A percentile compares a stretch with the other conserved stretches of the same genome.
Conservation (phyloP, 1,284 basidiomycete species). For the Ceratobasidium sp. region DNA sequence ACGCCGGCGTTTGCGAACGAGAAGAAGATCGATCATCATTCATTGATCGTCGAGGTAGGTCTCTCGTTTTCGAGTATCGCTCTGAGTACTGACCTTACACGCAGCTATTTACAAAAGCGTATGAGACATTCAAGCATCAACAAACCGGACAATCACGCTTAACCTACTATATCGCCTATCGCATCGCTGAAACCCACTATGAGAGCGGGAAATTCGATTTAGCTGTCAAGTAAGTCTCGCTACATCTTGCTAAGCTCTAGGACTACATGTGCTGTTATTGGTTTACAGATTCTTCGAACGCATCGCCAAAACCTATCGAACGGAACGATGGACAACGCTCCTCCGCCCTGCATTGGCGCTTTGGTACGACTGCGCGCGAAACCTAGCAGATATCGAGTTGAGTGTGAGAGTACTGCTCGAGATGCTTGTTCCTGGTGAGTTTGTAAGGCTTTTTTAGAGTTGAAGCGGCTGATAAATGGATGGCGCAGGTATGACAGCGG, state of each 20-base stretch:
- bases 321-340: slow-evolving; percentile 82
- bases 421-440: slow-evolving; percentile 80
- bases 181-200: slow-evolving; percentile 87
- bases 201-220: slow-evolving; percentile 83
- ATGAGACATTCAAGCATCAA: slow-evolving; percentile 89
- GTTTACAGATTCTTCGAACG: slow-evolving; percentile 84
- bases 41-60: slow-evolving; percentile 82
- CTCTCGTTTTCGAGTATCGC: neutral
- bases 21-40: slow-evolving; percentile 88
- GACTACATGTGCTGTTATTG: no score
- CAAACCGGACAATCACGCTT: slow-evolving; percentile 72
- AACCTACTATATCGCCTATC: slow-evolving; percentile 87
- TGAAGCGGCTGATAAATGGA: neutral
- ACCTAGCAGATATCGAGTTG: slow-evolving; percentile 79
- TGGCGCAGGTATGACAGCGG: slow-evolving; percentile 40
- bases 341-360: slow-evolving; percentile 77
- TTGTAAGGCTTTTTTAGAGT: neutral
- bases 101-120: slow-evolving; percentile 92
- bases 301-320: slow-evolving; percentile 86
- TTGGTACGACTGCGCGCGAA: slow-evolving; percentile 85
- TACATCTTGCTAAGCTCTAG: neutral
- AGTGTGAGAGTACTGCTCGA: slow-evolving; percentile 82
- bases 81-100: slow-evolving; percentile 22
- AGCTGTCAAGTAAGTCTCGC: slow-evolving; percentile 75
- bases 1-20: slow-evolving; percentile 78